Evolutionary conservation across 2,329 filamentous ascomycete species (phyloP).

Genomic region (Colletotrichum lupini): DNA sequence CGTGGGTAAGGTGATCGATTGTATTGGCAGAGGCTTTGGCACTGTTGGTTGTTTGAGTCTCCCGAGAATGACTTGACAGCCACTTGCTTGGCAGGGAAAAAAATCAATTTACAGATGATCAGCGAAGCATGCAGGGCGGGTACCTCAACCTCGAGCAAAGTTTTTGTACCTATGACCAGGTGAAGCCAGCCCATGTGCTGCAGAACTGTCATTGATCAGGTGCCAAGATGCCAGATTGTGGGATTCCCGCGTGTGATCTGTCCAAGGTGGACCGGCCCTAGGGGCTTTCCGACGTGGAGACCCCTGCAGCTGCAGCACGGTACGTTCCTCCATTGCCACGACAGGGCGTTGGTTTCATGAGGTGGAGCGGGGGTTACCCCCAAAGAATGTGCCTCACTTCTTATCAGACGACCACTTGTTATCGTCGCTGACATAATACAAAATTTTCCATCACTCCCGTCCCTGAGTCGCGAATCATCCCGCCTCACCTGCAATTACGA

Average conservation of each 20-base stretch:
- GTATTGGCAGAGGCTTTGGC: too few relatives aligned
- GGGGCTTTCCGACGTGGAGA: background rate
- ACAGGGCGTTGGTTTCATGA: background rate
- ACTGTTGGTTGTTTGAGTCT: background rate
- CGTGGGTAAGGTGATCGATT: background rate
- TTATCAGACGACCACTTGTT: constrained; percentile 18
- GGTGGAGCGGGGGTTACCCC: background rate
- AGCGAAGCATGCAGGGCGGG: background rate
- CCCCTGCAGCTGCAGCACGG: background rate
- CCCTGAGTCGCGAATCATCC: background rate
- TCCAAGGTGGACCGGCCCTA: constrained; percentile 20
- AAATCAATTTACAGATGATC: background rate
- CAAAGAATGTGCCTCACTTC: background rate
- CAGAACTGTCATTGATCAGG: constrained; percentile 27
- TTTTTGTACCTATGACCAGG: constrained; percentile 8
- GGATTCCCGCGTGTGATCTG: constrained; percentile 29
- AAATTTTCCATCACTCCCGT: constrained; percentile 5
- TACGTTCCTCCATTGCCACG: too few relatives aligned
- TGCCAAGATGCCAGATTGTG: constrained; percentile 33
- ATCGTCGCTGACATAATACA: constrained; percentile 23
- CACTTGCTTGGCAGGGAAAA: background rate
- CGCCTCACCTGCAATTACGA: background rate
- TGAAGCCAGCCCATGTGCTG: constrained; percentile 18
- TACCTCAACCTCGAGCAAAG: background rate
- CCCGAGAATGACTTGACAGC: background rate